Evolutionary conservation across 306 rosid species (phyloP), one percentile per base, ranked within the genome.

Genomic region (Acacia melanoxylon): DNA sequence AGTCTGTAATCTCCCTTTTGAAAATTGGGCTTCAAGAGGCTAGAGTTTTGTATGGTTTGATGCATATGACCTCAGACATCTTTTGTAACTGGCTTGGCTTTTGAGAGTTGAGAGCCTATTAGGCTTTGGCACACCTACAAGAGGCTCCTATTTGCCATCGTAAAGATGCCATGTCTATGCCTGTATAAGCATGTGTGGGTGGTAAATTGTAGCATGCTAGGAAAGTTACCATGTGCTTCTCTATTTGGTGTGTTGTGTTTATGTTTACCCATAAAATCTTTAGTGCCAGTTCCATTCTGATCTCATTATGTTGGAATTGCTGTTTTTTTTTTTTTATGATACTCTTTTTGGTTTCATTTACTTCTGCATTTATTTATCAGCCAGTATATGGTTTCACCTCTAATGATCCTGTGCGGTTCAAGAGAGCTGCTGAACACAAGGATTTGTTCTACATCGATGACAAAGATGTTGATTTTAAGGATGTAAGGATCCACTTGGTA

Each of bases 361-460:
- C 85, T 69, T 37, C 75, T 74, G 41, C 58, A 63, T 82, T 89
- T 81, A 73, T 83, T 76, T 83, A 49, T 74, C 88, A 95, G 99
- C 99, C 98, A 0, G 78, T 91, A 77, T 95, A 89, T 87, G 95
- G 98, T 77, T 95, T 89, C 84, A 75, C 95, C 56, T 86, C 95
- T 33, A 89, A 88, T 27, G 99, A 93, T 87, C 83, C 89, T 81
- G 71, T 85, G 81, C 90, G 91, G 87, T 93, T 93, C 86, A 93
- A 88, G 88, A 85, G 95, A 86, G 97, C 97, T 80, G 87, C 70
- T 82, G 99, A 95, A 78, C 95, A 95, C 81, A 93, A 89, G 88
- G 99, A 88, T 83, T 88, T 93, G 80, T 95, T 90, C 90, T 95
- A 93, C 88, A 81, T 95, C 37, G 97, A 93, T 78, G 97, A 95